Percentiles rank a stretch among this genome's conserved stretches.
Evolutionary conservation across 208 protist species (phyloP).

Genomic region (Kentomonas sorsogonicus): DNA sequence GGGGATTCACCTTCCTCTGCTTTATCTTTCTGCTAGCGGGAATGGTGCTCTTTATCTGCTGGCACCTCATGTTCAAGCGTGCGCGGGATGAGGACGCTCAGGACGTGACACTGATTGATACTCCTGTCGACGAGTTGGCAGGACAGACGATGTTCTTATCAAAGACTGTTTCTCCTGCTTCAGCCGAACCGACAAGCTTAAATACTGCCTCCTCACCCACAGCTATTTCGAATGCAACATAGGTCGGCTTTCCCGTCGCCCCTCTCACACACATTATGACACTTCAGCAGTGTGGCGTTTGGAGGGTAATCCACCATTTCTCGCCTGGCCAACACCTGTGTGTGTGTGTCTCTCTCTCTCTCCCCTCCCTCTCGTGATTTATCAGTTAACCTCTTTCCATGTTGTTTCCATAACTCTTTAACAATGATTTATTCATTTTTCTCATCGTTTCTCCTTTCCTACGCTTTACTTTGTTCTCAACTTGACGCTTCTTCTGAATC

Average conservation of each 20-base stretch:
- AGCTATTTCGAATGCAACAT: no score
- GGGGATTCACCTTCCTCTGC: constrained; percentile 25
- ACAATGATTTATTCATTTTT: neutral
- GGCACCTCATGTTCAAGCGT: constrained; percentile 21
- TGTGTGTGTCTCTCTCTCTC: neutral
- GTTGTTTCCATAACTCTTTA: neutral
- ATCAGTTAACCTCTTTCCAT: neutral
- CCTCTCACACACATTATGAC: no score
- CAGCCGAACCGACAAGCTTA: no score
- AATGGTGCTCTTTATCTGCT: constrained; percentile 27
- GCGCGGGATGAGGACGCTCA: neutral
- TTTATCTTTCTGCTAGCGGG: constrained; percentile 33
- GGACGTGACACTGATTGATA: neutral
- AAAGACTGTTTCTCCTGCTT: no score
- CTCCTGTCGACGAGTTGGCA: no score
- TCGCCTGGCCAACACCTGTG: no score
- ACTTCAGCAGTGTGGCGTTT: no score
- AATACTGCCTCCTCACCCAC: no score
- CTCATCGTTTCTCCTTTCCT: neutral
- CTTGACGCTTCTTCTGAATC: neutral
- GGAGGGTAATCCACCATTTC: no score
- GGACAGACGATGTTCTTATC: no score
- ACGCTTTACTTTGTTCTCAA: neutral
- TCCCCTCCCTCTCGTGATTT: neutral
- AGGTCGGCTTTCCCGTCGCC: no score